Percentiles rank a stretch among this genome's conserved stretches.
phyloP scores from a whole-genome alignment of 75 land plant species.

The Chamaecyparis obtusa region DNA sequence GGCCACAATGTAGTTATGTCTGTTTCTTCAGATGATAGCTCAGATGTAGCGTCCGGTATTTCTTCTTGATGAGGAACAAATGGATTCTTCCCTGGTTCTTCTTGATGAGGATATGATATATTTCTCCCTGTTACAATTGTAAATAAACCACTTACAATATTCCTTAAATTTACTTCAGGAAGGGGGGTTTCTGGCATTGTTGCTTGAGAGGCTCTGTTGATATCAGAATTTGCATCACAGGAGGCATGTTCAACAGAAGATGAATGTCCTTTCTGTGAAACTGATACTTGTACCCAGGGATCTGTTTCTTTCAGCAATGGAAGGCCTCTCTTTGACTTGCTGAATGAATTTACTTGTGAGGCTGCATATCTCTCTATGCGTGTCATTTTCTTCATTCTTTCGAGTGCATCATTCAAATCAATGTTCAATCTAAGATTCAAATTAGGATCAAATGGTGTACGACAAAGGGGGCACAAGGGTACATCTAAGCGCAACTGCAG shows the following conservation, averaged over 20 bases:
- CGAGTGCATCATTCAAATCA: conserved; percentile 46
- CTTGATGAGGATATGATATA: conserved; percentile 10
- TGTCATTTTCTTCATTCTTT: conserved; percentile 15
- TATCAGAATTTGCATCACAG: conserved; percentile 34
- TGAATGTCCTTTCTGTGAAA: conserved; percentile 25
- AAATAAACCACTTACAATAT: conserved; percentile 65
- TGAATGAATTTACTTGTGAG: not conserved
- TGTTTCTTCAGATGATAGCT: conserved; percentile 55
- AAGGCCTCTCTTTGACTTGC: not conserved
- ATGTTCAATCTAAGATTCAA: conserved; percentile 37
- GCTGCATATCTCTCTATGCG: not conserved
- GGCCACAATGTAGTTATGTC: conserved; percentile 43
- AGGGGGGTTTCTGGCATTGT: not conserved
- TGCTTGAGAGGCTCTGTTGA: conserved; percentile 16
- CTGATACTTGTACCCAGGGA: conserved; percentile 42
- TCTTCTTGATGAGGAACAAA: not conserved
- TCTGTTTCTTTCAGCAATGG: conserved; percentile 35
- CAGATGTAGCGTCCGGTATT: conserved; percentile 18
- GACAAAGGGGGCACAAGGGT: conserved; percentile 56
- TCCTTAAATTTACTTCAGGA: conserved; percentile 65
- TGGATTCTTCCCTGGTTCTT: conserved; percentile 19
- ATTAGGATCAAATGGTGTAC: conserved; percentile 48
- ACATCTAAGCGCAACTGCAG: conserved; percentile 35
- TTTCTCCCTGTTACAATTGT: conserved; percentile 53
- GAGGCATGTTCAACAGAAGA: conserved; percentile 23